These are phyloP conservation scores for Speleostelium caveatum DNA, from an alignment of 78 protist species.

Conservation along the genomic window DNA sequence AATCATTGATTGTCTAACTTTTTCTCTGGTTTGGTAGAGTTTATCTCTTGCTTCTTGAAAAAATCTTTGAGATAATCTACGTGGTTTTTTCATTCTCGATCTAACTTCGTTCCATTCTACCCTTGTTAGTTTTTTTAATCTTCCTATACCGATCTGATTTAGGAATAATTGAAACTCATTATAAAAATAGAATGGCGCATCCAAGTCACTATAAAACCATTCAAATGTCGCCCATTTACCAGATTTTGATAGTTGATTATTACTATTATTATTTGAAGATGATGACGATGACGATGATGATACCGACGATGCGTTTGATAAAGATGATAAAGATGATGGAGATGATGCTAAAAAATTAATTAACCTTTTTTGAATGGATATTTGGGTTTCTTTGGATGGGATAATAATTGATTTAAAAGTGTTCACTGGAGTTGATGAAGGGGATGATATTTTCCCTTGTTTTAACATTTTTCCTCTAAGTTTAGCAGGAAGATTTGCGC, in stretches of 20 bases:
- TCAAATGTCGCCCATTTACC: slow-evolving; percentile 62
- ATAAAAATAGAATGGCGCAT: slow-evolving; percentile 61
- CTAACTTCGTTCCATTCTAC: slow-evolving; percentile 60
- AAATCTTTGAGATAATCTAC: slow-evolving; percentile 48
- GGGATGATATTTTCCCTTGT: slow-evolving; percentile 10
- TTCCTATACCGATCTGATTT: slow-evolving; percentile 22
- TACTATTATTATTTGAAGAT: background rate
- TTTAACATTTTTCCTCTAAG: slow-evolving; percentile 15
- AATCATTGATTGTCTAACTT: slow-evolving; percentile 43
- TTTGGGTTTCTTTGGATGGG: slow-evolving; percentile 22
- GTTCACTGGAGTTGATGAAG: background rate
- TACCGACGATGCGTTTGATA: background rate
- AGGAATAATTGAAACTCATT: slow-evolving; percentile 52
- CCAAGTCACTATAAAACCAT: slow-evolving; percentile 77
- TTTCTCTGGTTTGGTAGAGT: slow-evolving; percentile 45
- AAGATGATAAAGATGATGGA: background rate
- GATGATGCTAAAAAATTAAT: slow-evolving; percentile 17
- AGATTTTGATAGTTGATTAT: slow-evolving; percentile 3
- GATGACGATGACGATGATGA: background rate
- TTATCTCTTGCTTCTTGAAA: slow-evolving; percentile 59
- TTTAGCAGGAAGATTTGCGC: slow-evolving; percentile 47
- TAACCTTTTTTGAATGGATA: slow-evolving; percentile 30
- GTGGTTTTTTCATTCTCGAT: slow-evolving; percentile 58
- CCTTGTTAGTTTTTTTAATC: slow-evolving; percentile 18
- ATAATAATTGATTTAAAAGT: background rate